Percentiles rank a stretch among this genome's conserved stretches.
phyloP scores from a whole-genome alignment of 768 basidiomycete genomes.

The Phaeolepiota aurea region DNA sequence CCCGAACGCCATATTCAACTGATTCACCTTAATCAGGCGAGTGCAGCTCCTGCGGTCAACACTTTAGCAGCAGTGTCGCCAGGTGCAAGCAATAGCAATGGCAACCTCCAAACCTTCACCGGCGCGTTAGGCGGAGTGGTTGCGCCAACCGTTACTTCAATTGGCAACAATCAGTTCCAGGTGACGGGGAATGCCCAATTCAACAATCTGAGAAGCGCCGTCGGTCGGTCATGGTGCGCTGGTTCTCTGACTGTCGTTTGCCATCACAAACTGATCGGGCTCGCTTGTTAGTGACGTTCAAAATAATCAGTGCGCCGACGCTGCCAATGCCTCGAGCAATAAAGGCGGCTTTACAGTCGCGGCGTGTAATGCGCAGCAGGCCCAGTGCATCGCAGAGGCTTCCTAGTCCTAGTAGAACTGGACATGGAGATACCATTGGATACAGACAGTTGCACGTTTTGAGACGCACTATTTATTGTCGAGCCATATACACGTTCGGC shows the following conservation, averaged over 20 bases:
- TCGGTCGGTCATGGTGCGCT: conserved; percentile 37
- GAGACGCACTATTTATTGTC: too few species aligned
- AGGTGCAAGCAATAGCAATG: conserved; percentile 5
- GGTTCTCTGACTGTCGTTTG: background rate
- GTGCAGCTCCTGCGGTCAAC: conserved; percentile 10
- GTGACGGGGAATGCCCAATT: conserved; percentile 39
- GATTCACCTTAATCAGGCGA: too few species aligned
- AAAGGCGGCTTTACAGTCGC: conserved; percentile 36
- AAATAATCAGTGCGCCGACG: conserved; percentile 51
- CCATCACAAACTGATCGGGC: background rate
- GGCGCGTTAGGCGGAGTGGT: conserved; percentile 36
- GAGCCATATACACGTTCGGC: too few species aligned
- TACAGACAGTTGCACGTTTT: too few species aligned
- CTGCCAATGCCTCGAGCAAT: conserved; percentile 43
- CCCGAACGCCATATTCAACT: too few species aligned
- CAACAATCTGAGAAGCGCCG: conserved; percentile 34
- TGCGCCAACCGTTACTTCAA: conserved; percentile 34
- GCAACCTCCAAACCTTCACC: conserved; percentile 43
- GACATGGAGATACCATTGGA: background rate
- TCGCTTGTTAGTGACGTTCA: conserved; percentile 34
- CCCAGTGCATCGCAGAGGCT: conserved; percentile 25
- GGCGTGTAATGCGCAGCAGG: conserved; percentile 37
- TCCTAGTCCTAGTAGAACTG: too few species aligned
- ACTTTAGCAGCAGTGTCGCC: conserved; percentile 7
- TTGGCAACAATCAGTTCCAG: conserved; percentile 36